Conservation (phyloP, 257 asterid genomes). For the Przewalskia tangutica region DNA sequence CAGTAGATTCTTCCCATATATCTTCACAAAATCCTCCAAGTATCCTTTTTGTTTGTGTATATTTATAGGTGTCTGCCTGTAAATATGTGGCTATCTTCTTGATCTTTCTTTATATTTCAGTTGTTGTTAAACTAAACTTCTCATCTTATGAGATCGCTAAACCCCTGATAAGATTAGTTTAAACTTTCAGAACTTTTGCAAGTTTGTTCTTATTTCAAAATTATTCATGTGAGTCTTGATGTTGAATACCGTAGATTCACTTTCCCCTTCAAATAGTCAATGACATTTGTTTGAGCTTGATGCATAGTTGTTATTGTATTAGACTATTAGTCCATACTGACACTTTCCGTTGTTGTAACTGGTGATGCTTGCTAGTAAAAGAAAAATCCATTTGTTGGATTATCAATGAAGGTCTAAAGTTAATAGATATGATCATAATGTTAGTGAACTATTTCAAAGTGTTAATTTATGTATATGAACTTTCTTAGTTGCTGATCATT, state of each 20-base stretch:
- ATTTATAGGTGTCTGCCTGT: not conserved
- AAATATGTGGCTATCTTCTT: slow-evolving; percentile 10
- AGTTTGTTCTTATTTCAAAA: not conserved
- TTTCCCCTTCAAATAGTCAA: too few relatives aligned
- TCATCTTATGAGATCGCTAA: not conserved
- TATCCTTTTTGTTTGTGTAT: not conserved
- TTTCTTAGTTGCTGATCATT: not conserved
- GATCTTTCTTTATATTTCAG: not conserved
- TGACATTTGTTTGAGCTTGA: too few relatives aligned
- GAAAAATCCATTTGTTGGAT: not conserved
- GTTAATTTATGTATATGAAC: not conserved
- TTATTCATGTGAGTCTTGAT: too few relatives aligned
- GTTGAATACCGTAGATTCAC: too few relatives aligned
- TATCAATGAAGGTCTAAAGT: not conserved
- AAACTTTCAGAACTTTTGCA: not conserved
- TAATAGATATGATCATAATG: not conserved
- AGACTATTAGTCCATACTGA: too few relatives aligned
- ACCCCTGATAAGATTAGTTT: slow-evolving; percentile 24
- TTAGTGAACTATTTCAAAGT: not conserved
- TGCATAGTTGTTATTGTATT: too few relatives aligned
- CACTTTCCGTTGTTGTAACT: not conserved
- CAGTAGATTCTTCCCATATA: slow-evolving; percentile 20
- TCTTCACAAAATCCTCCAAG: slow-evolving; percentile 28
- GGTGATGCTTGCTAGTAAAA: not conserved
- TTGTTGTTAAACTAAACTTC: not conserved